Evolutionary conservation across 805 yeast genomes (phyloP).

Genomic region (Wickerhamomyces strasburgensis): DNA sequence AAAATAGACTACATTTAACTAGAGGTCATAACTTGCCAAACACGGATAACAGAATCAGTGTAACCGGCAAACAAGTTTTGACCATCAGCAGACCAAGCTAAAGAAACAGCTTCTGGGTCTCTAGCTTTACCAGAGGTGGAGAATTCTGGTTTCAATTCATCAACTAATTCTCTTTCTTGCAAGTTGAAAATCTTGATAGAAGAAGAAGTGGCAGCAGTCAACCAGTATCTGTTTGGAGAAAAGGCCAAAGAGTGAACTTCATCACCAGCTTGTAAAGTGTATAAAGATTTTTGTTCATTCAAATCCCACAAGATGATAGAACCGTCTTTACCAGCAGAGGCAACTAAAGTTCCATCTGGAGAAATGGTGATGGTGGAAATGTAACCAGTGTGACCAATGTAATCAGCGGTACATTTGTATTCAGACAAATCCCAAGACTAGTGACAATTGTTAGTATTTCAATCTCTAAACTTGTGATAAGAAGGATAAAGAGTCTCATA

Average conservation of each 20-base stretch:
- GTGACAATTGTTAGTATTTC: conserved; percentile 40
- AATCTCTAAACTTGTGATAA: too few species aligned
- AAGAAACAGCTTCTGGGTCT: conserved; percentile 97
- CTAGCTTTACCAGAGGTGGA: conserved; percentile 82
- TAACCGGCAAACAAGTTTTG: conserved; percentile 99
- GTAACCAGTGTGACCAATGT: conserved; percentile 99
- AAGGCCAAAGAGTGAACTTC: conserved; percentile 98
- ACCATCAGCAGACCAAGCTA: conserved; percentile 99
- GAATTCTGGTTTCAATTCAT: conserved; percentile 97
- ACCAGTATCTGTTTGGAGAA: conserved; percentile 99
- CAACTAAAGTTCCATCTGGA: conserved; percentile 99
- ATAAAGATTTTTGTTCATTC: conserved; percentile 76
- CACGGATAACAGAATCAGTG: conserved; percentile 99
- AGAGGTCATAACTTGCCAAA: conserved; percentile 98
- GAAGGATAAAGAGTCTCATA: too few species aligned
- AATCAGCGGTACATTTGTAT: conserved; percentile 87
- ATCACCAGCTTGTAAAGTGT: conserved; percentile 92
- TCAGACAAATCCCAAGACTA: conserved; percentile 93
- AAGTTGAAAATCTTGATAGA: conserved; percentile 98
- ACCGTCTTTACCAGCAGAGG: conserved; percentile 99
- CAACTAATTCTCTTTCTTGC: conserved; percentile 90
- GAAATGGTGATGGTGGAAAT: conserved; percentile 94
- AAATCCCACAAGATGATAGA: conserved; percentile 97
- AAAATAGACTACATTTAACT: conserved; percentile 13
- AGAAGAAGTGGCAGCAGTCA: conserved; percentile 98